A percentile compares a stretch with the other conserved stretches of the same genome.
These are phyloP conservation scores for Furculomyces boomerangus DNA, from an alignment of 371 early-diverging fungal species.

Conservation along the genomic window DNA sequence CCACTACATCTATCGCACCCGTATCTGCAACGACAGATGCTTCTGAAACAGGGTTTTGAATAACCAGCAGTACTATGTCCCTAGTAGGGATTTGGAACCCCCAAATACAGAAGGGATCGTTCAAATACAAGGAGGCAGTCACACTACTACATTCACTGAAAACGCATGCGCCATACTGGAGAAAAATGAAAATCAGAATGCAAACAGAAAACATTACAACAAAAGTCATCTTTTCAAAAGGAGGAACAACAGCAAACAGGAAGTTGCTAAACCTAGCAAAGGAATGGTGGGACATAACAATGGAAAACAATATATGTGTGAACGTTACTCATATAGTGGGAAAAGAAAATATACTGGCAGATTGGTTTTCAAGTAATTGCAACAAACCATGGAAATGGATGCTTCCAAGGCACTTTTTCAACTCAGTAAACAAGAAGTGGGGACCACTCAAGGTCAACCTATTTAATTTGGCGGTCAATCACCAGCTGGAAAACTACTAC, in stretches of 20 bases:
- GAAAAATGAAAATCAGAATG: background rate
- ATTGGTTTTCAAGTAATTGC: background rate
- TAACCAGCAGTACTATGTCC: background rate
- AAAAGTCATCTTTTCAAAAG: background rate
- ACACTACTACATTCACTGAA: background rate
- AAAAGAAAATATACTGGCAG: background rate
- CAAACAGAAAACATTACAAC: background rate
- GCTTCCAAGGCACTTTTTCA: background rate
- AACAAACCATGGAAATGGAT: background rate
- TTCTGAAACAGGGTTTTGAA: background rate
- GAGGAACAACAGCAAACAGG: background rate
- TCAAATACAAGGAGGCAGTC: background rate
- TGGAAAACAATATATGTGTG: background rate
- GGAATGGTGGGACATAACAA: background rate
- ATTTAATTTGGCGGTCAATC: background rate
- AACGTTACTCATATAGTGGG: background rate
- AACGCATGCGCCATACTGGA: background rate
- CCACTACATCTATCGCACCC: background rate
- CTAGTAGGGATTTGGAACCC: background rate
- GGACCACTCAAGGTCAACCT: background rate
- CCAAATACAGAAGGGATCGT: background rate
- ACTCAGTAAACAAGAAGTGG: background rate
- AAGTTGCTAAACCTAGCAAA: background rate
- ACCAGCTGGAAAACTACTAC: background rate
- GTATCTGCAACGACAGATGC: conserved; percentile 2